These are phyloP conservation scores for Aspergillus panamensis DNA, from an alignment of 495 filamentous ascomycete genomes.

Conservation along the genomic window DNA sequence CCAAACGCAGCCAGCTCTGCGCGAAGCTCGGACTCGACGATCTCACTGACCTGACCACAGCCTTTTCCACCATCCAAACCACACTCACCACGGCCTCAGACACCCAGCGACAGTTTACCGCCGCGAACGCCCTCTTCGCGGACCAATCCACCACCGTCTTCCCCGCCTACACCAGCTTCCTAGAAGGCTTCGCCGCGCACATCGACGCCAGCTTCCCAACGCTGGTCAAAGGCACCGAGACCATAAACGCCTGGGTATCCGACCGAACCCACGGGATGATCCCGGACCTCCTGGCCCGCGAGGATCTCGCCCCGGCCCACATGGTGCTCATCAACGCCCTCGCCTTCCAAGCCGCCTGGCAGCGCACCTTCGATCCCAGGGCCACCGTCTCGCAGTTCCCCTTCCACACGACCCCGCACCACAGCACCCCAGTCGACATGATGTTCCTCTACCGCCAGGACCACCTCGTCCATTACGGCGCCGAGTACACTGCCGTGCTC, in stretches of 20 bases:
- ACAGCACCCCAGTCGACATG: not conserved
- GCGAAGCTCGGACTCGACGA: not conserved
- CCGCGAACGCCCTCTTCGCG: slow-evolving; percentile 2
- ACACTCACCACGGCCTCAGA: not conserved
- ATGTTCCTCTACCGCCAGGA: slow-evolving; percentile 1
- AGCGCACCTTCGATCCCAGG: not conserved
- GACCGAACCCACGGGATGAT: not conserved
- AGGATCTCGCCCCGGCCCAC: not conserved
- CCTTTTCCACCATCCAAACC: not conserved
- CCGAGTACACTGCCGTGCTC: not conserved
- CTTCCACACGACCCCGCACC: not conserved
- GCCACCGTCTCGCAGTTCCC: not conserved
- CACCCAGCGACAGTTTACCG: not conserved
- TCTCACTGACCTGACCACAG: not conserved
- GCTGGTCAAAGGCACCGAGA: not conserved
- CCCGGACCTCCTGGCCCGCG: not conserved
- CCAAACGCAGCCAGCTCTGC: slow-evolving; percentile 1
- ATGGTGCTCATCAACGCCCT: slow-evolving; percentile 8
- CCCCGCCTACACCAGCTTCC: not conserved
- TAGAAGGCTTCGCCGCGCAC: not conserved
- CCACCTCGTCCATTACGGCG: not conserved
- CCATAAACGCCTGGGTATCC: slow-evolving; percentile 1
- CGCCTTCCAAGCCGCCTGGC: not conserved
- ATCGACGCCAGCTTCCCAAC: not conserved
- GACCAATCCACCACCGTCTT: not conserved